Evolutionary conservation across 768 basidiomycete species (phyloP).

Genomic region (Tricholoma matsutake): DNA sequence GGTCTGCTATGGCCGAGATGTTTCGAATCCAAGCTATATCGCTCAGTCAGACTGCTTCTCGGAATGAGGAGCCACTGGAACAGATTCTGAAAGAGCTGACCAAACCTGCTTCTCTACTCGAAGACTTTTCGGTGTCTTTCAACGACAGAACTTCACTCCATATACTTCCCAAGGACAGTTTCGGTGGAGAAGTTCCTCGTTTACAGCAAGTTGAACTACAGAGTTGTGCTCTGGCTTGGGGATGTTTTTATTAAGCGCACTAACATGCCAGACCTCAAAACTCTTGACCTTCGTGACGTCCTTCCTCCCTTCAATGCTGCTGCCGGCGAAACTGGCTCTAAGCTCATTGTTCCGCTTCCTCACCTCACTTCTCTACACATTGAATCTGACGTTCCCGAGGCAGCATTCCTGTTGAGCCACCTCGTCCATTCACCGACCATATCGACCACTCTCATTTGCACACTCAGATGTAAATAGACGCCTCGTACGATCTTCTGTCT

Average conservation of each 20-base stretch:
- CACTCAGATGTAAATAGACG: background rate
- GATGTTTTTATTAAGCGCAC: no score
- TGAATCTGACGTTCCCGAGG: background rate
- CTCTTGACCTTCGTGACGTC: background rate
- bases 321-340: background rate
- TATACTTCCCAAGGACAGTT: conserved; percentile 23
- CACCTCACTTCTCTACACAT: background rate
- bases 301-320: background rate
- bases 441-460: background rate
- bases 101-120: conserved; percentile 3
- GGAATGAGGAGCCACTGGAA: no score
- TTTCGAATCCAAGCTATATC: background rate
- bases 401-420: background rate
- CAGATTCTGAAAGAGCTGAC: background rate
- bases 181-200: conserved; percentile 29
- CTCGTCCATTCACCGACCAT: background rate
- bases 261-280: background rate
- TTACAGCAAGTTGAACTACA: conserved; percentile 35
- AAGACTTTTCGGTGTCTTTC: background rate
- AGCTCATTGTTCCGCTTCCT: background rate
- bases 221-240: conserved; percentile 32
- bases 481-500: background rate
- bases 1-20: background rate
- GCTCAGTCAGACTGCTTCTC: no score
- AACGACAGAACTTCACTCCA: background rate